Evolutionary conservation across 164 flowering plant genomes (phyloP).

Genomic region (Echeveria elegans): DNA sequence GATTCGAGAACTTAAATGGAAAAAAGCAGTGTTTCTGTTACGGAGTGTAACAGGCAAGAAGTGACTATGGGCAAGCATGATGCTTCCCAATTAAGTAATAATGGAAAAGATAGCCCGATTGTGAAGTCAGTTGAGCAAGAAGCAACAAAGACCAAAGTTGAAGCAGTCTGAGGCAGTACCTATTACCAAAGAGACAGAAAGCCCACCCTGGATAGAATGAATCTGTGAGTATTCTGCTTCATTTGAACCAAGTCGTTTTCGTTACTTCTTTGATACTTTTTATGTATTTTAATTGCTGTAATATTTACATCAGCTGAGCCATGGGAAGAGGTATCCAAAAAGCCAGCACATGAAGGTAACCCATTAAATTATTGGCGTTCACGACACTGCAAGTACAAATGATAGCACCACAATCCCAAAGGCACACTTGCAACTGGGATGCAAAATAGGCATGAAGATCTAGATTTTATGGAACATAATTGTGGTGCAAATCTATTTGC

Average conservation of each 20-base stretch:
- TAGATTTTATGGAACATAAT: too few relatives aligned
- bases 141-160: slow-evolving; percentile 11
- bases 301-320: slow-evolving; percentile 35
- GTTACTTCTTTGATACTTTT: neutral
- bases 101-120: neutral
- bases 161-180: slow-evolving; percentile 13
- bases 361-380: slow-evolving; percentile 13
- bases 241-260: neutral
- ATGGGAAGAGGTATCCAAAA: slow-evolving; percentile 40
- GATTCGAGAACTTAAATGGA: neutral
- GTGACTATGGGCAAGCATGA: neutral
- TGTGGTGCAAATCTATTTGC: too few relatives aligned
- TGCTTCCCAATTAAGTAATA: neutral
- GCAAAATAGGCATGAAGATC: too few relatives aligned
- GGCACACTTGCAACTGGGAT: too few relatives aligned
- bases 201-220: slow-evolving; percentile 39
- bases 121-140: neutral
- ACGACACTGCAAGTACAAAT: too few relatives aligned
- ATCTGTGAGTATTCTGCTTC: slow-evolving; percentile 33
- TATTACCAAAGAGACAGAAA: slow-evolving; percentile 21
- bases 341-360: slow-evolving; percentile 18
- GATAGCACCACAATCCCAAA: too few relatives aligned
- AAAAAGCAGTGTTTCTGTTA: neutral
- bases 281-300: too few relatives aligned
- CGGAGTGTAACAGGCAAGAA: neutral